Percentiles rank a stretch among this genome's conserved stretches.
Conservation (phyloP, 768 basidiomycete genomes). For the Termitomyces sp. region DNA sequence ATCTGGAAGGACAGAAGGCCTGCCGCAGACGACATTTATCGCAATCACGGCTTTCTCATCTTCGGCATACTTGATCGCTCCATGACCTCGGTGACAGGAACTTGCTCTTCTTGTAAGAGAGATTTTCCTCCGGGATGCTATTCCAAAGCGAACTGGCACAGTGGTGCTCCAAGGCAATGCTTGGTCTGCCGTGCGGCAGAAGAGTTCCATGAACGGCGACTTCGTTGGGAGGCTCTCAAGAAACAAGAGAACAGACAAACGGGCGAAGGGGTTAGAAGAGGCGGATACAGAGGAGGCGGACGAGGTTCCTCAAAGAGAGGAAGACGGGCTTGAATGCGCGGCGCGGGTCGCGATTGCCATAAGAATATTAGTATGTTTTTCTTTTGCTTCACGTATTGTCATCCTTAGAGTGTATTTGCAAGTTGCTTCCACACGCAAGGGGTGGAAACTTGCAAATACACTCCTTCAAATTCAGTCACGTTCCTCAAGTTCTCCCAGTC, state of each 20-base stretch:
- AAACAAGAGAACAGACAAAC: neutral
- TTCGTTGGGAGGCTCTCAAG: neutral
- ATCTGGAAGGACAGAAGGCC: slow-evolving; percentile 7
- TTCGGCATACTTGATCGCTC: neutral
- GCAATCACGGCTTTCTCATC: slow-evolving; percentile 7
- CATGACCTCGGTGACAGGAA: neutral
- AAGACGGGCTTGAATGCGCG: neutral
- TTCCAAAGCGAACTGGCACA: neutral
- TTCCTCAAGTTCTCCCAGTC: neutral
- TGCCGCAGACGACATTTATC: neutral
- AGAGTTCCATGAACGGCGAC: neutral
- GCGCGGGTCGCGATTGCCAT: too few species aligned
- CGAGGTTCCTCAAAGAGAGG: neutral
- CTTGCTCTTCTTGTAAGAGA: neutral
- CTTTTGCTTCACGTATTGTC: neutral
- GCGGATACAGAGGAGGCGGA: neutral
- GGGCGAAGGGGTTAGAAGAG: neutral
- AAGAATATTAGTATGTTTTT: neutral
- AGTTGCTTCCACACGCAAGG: neutral
- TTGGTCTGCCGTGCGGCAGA: slow-evolving; percentile 1
- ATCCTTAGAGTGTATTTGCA: neutral
- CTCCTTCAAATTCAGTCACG: neutral
- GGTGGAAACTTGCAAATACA: neutral
- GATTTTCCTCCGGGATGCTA: neutral
- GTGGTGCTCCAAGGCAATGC: neutral